A percentile compares a stretch with the other conserved stretches of the same genome.
phyloP scores from a whole-genome alignment of 768 basidiomycete genomes.

The Suillus bovinus region DNA sequence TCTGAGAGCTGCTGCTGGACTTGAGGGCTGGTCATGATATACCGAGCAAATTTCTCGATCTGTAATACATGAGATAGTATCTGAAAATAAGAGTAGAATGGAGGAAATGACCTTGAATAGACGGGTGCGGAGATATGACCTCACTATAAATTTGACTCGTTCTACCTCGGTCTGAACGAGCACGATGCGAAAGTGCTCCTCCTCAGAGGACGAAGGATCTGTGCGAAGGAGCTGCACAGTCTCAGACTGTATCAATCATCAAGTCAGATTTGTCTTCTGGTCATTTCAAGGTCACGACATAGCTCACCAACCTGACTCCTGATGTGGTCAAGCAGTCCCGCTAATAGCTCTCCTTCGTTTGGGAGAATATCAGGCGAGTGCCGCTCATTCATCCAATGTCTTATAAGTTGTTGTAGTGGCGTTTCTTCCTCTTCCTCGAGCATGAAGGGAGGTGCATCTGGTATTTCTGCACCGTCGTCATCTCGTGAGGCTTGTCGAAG shows the following conservation, averaged over 20 bases:
- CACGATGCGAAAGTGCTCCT: conserved; percentile 91
- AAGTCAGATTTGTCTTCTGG: conserved; percentile 2
- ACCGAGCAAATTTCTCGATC: conserved; percentile 89
- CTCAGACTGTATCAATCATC: conserved; percentile 54
- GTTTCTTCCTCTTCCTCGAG: conserved; percentile 49
- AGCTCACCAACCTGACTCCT: conserved; percentile 69
- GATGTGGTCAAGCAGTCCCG: conserved; percentile 70
- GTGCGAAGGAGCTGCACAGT: conserved; percentile 73
- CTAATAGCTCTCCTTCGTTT: conserved; percentile 68
- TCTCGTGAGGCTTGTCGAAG: conserved; percentile 35
- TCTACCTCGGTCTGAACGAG: conserved; percentile 95
- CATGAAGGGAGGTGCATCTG: conserved; percentile 25
- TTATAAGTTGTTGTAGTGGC: conserved; percentile 66
- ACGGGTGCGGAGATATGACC: conserved; percentile 86
- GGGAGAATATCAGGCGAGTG: conserved; percentile 80
- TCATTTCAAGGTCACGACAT: neutral
- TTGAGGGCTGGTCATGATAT: conserved; percentile 68
- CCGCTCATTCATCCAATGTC: conserved; percentile 87
- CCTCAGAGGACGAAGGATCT: conserved; percentile 84
- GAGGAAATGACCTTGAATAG: conserved; percentile 69
- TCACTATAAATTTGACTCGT: conserved; percentile 87
- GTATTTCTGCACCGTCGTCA: conserved; percentile 35
- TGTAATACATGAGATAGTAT: conserved; percentile 34
- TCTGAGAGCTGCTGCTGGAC: conserved; percentile 79
- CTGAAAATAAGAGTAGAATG: conserved; percentile 8